Conservation (phyloP, 805 yeast species). For the Lipomyces kockii region DNA sequence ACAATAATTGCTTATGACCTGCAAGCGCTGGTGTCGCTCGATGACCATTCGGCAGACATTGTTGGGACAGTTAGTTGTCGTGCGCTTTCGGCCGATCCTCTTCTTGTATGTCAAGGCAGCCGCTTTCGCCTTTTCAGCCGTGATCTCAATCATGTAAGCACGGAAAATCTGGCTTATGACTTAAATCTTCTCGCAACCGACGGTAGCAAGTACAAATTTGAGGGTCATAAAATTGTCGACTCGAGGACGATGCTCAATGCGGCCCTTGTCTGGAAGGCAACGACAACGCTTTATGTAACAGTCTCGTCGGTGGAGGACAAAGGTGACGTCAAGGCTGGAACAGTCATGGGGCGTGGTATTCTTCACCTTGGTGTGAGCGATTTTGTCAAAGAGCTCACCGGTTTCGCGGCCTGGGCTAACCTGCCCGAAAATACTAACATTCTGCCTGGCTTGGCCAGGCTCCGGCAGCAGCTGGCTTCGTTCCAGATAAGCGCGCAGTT, state of each 20-base stretch:
- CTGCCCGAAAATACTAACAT: neutral
- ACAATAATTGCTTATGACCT: neutral
- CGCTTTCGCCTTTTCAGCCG: slow-evolving; percentile 1
- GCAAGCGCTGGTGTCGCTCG: neutral
- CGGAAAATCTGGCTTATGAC: neutral
- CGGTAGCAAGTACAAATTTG: neutral
- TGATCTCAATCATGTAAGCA: slow-evolving; percentile 1
- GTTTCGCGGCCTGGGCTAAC: slow-evolving; percentile 1
- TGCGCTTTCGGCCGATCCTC: neutral
- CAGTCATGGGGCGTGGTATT: neutral
- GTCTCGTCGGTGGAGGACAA: neutral
- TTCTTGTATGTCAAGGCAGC: neutral
- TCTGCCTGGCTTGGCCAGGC: neutral
- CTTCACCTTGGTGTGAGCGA: slow-evolving; percentile 1
- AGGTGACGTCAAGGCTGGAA: neutral
- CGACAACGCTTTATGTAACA: neutral
- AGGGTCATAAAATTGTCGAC: slow-evolving; percentile 1
- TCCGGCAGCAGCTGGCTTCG: neutral
- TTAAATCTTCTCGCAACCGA: neutral
- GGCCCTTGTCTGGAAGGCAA: neutral
- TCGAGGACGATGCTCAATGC: neutral
- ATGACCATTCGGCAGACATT: neutral
- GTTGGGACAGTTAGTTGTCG: neutral
- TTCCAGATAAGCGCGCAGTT: neutral
- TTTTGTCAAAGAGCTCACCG: slow-evolving; percentile 1